Conservation (phyloP, 2,329 filamentous ascomycete species). For the Penicillium sp. region DNA sequence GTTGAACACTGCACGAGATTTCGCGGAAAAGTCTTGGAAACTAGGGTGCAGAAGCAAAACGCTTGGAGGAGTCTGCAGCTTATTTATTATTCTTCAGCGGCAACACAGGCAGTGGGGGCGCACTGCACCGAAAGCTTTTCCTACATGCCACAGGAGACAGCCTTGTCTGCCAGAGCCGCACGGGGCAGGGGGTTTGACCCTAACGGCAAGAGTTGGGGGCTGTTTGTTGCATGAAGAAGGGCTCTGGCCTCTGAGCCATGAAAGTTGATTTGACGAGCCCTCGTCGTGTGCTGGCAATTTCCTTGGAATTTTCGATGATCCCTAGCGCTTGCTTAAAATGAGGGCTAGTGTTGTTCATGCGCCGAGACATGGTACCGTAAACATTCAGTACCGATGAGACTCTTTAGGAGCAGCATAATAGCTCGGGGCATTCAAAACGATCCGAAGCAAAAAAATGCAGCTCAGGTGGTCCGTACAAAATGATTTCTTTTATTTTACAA, state of each 20-base stretch:
- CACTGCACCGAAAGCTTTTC: not conserved
- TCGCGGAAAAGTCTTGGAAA: not conserved
- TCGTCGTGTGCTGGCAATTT: not conserved
- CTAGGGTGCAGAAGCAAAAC: not conserved
- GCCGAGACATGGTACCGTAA: no score
- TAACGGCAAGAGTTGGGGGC: not conserved
- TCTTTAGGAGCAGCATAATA: no score
- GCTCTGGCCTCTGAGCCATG: not conserved
- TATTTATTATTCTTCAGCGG: not conserved
- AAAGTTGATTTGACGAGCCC: not conserved
- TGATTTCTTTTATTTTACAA: no score
- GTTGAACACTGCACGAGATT: not conserved
- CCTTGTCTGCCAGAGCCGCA: not conserved
- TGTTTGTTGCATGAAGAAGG: not conserved
- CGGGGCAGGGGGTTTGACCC: not conserved
- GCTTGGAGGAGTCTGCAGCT: not conserved
- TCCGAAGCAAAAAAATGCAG: no score
- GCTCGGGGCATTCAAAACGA: no score
- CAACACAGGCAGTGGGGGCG: not conserved
- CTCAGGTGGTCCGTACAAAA: no score
- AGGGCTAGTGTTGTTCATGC: no score
- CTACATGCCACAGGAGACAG: not conserved
- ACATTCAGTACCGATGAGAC: no score
- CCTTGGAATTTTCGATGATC: no score
- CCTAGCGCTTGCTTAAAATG: no score